Conservation (phyloP, 2,329 filamentous ascomycete genomes). For the Fusarium vanettenii region DNA sequence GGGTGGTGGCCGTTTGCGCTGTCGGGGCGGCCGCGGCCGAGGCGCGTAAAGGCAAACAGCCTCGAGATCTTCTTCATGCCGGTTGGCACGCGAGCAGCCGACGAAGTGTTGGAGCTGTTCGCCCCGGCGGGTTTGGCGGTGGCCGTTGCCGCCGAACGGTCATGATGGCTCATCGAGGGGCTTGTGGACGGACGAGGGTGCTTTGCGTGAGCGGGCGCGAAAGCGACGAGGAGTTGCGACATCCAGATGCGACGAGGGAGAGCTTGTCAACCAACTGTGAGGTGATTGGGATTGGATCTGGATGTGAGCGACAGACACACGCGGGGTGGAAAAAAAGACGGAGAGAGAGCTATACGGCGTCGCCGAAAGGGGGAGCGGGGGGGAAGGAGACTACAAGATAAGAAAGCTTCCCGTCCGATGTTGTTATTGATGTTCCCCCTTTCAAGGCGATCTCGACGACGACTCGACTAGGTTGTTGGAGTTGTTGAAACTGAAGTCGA, state of each 20-base stretch:
- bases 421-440: constrained; percentile 11
- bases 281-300: background rate
- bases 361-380: constrained; percentile 28
- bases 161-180: constrained; percentile 43
- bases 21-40: constrained; percentile 43
- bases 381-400: background rate
- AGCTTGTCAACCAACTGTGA: background rate
- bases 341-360: constrained; percentile 18
- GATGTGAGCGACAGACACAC: background rate
- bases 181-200: constrained; percentile 2
- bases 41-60: constrained; percentile 49
- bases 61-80: constrained; percentile 53
- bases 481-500: background rate
- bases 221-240: constrained; percentile 30
- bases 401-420: background rate
- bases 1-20: constrained; percentile 28
- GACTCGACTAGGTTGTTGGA: background rate
- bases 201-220: constrained; percentile 33
- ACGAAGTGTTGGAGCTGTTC: constrained; percentile 20
- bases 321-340: constrained; percentile 15
- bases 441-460: constrained; percentile 15
- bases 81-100: constrained; percentile 25
- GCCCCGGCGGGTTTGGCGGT: constrained; percentile 32
- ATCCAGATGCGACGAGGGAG: constrained; percentile 17
- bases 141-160: constrained; percentile 36